Base-by-base conservation (phyloP, 2,329 filamentous ascomycete genomes). In the Phyllosticta paracitricarpa region DNA sequence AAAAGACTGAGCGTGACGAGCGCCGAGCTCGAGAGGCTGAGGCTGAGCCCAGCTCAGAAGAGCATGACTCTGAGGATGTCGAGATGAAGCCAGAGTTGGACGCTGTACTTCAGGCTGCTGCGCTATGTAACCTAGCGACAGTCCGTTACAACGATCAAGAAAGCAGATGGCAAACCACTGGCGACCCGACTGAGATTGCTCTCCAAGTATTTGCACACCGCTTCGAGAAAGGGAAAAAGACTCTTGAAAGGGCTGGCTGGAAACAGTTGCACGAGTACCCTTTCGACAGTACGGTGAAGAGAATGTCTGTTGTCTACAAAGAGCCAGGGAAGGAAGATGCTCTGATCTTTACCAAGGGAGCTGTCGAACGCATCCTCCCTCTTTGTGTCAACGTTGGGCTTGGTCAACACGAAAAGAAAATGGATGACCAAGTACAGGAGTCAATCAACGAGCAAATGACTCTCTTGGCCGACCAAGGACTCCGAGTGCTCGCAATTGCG, bases 401-500 rank as follows among this genome's bases (percentile, higher is more conserved):
- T 19, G 67, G 71, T 33, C 54, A 24, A 4, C 54, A 57, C 40
- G 59, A 56, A 54, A 61, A 51, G 22, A 14, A 40, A 6, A 55
- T 61, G 35, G 51, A 40, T 22, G 66, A 73, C 6, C 69, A 76
- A 35, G 75, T 81, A 61, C 76, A 78, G 61, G 71, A 78, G 17
- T 75, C 81, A 5, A 80, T 87, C 54, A 73, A 88, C 52, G 73
- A 77, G 59, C 87, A 87, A 68, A 87, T 88, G 82, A 84, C 54
- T 9, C 57, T 64, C 19, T 53, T 66, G 24, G 65, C 65, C 17
- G 61, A 61, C 24, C 62, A 65, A 59, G 65, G 65, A 28, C 63
- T 66, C 3, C 65, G 65, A 30, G 73, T 72, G 54, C 69, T 75
- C 64, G 55, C 60, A 26, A 30, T 62, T 9, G 60, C 55, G 63